phyloP scores from a whole-genome alignment of 352 stramenopile species.

The Globisporangium nodosum region DNA sequence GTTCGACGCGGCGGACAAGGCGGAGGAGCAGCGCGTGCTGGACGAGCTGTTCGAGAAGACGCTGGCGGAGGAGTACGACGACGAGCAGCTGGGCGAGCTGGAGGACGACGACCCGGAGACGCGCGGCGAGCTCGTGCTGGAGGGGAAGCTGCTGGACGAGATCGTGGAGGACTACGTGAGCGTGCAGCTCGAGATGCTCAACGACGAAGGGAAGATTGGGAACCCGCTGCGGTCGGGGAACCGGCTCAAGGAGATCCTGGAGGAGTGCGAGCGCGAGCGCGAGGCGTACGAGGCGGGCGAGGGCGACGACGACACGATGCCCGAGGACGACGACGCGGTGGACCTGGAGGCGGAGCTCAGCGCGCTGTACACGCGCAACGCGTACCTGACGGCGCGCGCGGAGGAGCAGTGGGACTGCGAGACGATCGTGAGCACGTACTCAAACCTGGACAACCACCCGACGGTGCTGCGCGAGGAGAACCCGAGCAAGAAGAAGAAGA shows the following conservation, averaged over 20 bases:
- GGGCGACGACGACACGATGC: constrained; percentile 25
- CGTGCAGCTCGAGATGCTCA: constrained; percentile 65
- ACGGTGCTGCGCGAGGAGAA: constrained; percentile 82
- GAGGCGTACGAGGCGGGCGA: constrained; percentile 54
- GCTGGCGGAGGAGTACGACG: constrained; percentile 77
- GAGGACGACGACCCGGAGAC: constrained; percentile 73
- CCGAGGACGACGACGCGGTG: constrained; percentile 18
- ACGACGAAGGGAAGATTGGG: constrained; percentile 71
- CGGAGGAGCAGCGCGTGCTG: constrained; percentile 80
- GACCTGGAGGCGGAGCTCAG: constrained; percentile 27
- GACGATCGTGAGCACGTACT: constrained; percentile 98
- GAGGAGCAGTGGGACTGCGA: constrained; percentile 94
- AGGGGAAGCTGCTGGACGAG: constrained; percentile 59
- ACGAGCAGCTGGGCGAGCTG: constrained; percentile 71
- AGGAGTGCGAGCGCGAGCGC: constrained; percentile 58
- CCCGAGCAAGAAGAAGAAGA: constrained; percentile 70
- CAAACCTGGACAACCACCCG: constrained; percentile 97
- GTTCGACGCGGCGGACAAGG: constrained; percentile 27
- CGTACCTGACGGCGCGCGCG: constrained; percentile 57
- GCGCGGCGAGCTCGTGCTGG: constrained; percentile 60
- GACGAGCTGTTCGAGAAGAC: constrained; percentile 88
- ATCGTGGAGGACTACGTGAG: constrained; percentile 72
- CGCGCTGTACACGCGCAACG: constrained; percentile 50
- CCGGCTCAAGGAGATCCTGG: constrained; percentile 62
- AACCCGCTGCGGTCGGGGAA: constrained; percentile 71